Base-by-base conservation (phyloP, 2,329 filamentous ascomycete genomes). In the Ophiognomonia clavigignenti-juglandacearum region DNA sequence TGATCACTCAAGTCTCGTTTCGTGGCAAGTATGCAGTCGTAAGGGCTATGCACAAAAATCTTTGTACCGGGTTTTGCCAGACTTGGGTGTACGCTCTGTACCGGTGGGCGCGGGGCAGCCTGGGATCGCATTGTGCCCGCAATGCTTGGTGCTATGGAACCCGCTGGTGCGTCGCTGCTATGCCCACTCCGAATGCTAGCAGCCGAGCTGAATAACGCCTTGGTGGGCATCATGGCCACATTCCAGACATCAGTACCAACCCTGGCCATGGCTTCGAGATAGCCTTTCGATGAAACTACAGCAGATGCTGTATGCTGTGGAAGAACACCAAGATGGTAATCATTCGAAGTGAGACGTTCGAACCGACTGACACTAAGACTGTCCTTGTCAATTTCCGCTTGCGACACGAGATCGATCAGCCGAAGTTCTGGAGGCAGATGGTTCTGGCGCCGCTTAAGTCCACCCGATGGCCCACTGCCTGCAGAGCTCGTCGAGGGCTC, bases 41-140 rank as follows among this genome's bases (percentile, higher is more conserved):
- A 98, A 0, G 93, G 93, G 57, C 90, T 96, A 59, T 96, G 90
- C 34, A 98, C 88, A 62, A 96, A 96, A 14, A 98, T 86, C 59
- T 97, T 64, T 57, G 75, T 64, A 2, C 78, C 75, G 42, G 71
- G 72, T 58, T 81, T 75, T 55, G 74, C 58, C 54, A 86, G 63
- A 56, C 72, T 73, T 45, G 78, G 66, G 60, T 84, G 75, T 2
- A 75, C 68, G 11, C 69, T 64, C 31, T 64, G 63, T 3, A 59
- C 53, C 54, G 62, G 59, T 61, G 27, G 27, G 3, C 53, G 52
- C 9, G 20, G 23, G 3, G n/a, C n/a, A n/a, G 45, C 23, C 16
- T 31, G 47, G 8, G 49, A 32, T 18, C 61, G 56, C 4, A 64
- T 56, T 45, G 67, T 72, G 6, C 60, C 64, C 4, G 61, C 53